phyloP scores from a whole-genome alignment of 108 stramenopile genomes.

The Cylindrotheca closterium region DNA sequence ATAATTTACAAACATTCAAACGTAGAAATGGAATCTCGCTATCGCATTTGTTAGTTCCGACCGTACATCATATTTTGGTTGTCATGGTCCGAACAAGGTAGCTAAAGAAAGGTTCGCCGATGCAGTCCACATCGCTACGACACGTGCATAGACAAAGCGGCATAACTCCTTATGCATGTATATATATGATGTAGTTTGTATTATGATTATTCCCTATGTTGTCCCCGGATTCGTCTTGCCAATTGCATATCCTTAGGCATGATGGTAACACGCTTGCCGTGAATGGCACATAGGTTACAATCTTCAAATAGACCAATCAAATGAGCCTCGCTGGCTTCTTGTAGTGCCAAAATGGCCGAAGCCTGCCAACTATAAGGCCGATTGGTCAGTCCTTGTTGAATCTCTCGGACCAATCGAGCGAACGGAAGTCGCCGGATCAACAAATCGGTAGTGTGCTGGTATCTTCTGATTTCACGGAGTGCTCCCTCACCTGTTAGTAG shows the following conservation, averaged over 20 bases:
- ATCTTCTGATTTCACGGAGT: constrained; percentile 91
- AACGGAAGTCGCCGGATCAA: constrained; percentile 95
- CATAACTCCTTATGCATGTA: too few relatives aligned
- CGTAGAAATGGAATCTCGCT: too few relatives aligned
- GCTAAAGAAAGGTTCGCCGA: too few relatives aligned
- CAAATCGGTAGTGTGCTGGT: constrained; percentile 91
- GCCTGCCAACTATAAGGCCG: constrained; percentile 89
- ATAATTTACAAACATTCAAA: too few relatives aligned
- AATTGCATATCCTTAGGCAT: constrained; percentile 98
- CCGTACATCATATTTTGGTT: too few relatives aligned
- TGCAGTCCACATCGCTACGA: too few relatives aligned
- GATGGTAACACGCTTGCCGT: constrained; percentile 96
- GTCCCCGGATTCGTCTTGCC: constrained; percentile 88
- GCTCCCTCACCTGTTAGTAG: constrained; percentile 73
- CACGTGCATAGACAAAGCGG: too few relatives aligned
- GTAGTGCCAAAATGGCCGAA: constrained; percentile 92
- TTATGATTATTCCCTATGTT: constrained; percentile 56
- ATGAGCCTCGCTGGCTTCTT: constrained; percentile 95
- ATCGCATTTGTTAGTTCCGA: too few relatives aligned
- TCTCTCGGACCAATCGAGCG: constrained; percentile 90
- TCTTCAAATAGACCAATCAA: constrained; percentile 95
- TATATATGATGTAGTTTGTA: too few relatives aligned
- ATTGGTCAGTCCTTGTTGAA: constrained; percentile 61
- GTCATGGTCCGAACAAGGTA: too few relatives aligned
- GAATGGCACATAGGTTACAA: constrained; percentile 94